phyloP scores from a whole-genome alignment of 352 stramenopile species.

The Thraustochytrium sp. region DNA sequence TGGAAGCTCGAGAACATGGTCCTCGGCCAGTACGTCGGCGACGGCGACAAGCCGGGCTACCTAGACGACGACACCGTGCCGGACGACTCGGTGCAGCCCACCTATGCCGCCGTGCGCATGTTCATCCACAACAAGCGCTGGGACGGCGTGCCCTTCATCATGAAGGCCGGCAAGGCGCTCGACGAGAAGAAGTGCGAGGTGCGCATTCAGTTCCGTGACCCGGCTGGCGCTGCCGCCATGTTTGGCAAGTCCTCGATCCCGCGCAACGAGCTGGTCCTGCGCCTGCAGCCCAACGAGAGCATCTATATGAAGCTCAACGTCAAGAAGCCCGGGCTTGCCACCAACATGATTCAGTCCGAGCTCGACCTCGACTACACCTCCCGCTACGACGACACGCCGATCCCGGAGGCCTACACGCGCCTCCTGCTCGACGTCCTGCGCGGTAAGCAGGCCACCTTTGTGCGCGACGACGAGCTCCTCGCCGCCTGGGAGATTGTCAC shows the following conservation, averaged over 20 bases:
- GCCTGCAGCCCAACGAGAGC: constrained; percentile 89
- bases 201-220: constrained; percentile 89
- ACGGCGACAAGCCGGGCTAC: constrained; percentile 70
- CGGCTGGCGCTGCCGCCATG: constrained; percentile 47
- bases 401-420: constrained; percentile 95
- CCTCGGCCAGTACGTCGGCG: constrained; percentile 84
- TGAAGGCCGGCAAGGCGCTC: constrained; percentile 96
- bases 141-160: constrained; percentile 96
- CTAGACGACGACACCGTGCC: constrained; percentile 89
- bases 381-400: constrained; percentile 69
- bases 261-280: constrained; percentile 92
- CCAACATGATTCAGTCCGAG: constrained; percentile 55
- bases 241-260: constrained; percentile 62
- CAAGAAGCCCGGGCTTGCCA: constrained; percentile 52
- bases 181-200: constrained; percentile 95
- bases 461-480: constrained; percentile 91
- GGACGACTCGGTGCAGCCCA: constrained; percentile 81
- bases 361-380: constrained; percentile 90
- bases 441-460: constrained; percentile 86
- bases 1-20: constrained; percentile 88
- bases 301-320: constrained; percentile 85
- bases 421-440: constrained; percentile 94
- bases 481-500: constrained; percentile 97
- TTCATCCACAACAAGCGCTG: constrained; percentile 88
- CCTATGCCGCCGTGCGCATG: constrained; percentile 74